Conservation (phyloP, 768 basidiomycete genomes). For the Lyophyllum shimeji region DNA sequence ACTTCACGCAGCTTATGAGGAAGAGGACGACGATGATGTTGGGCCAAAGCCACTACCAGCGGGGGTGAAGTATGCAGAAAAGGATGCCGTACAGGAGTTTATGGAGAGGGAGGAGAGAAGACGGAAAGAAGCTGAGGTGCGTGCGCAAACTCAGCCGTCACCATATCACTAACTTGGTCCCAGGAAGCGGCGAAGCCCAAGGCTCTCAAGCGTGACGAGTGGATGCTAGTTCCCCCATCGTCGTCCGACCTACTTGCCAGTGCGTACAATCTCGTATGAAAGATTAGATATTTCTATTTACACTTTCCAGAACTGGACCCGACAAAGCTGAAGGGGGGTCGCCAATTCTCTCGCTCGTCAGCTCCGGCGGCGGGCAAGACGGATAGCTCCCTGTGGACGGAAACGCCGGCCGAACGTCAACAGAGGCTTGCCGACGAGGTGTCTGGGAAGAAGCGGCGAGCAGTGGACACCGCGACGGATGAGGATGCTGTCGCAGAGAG, state of each 20-base stretch:
- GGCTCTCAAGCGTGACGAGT: constrained; percentile 82
- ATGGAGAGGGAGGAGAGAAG: constrained; percentile 82
- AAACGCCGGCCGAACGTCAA: constrained; percentile 91
- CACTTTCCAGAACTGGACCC: constrained; percentile 80
- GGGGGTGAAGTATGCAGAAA: constrained; percentile 38
- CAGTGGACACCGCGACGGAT: constrained; percentile 49
- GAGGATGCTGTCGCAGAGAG: constrained; percentile 43
- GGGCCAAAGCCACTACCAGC: constrained; percentile 79
- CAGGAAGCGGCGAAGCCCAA: constrained; percentile 81
- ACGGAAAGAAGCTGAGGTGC: constrained; percentile 64
- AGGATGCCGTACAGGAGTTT: constrained; percentile 78
- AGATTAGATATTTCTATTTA: not conserved
- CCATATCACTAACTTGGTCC: not conserved
- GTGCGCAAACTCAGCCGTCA: constrained; percentile 12
- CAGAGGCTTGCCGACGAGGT: constrained; percentile 94
- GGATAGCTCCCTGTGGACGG: constrained; percentile 88
- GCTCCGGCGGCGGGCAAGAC: constrained; percentile 40
- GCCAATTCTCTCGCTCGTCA: constrained; percentile 74
- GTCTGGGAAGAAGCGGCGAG: constrained; percentile 83
- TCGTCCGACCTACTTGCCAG: constrained; percentile 76
- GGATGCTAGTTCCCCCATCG: constrained; percentile 96
- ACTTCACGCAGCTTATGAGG: constrained; percentile 23
- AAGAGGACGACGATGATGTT: constrained; percentile 70
- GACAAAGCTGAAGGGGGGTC: constrained; percentile 71
- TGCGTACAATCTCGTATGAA: constrained; percentile 51